These are phyloP conservation scores for Penicillium sp. DNA, from an alignment of 2,329 filamentous ascomycete genomes.

Conservation along the genomic window DNA sequence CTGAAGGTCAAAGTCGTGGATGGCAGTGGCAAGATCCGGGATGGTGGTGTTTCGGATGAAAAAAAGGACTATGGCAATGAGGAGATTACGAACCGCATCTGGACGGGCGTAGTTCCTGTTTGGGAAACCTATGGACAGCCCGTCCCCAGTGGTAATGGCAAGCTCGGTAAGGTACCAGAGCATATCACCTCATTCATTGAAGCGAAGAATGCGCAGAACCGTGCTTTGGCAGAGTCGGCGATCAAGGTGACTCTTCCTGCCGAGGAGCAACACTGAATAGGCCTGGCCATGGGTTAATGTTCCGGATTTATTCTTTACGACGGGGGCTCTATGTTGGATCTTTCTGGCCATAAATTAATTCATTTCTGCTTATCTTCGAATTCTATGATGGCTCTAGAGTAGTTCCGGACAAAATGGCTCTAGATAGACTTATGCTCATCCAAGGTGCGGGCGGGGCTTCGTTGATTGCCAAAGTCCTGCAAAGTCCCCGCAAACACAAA, in stretches of 20 bases:
- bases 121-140: conserved; percentile 67
- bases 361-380: not conserved
- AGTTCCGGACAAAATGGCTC: not conserved
- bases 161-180: conserved; percentile 60
- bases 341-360: not conserved
- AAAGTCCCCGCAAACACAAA: not conserved
- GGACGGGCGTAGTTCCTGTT: conserved; percentile 67
- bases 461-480: not conserved
- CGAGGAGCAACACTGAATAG: conserved; percentile 36
- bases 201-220: conserved; percentile 51
- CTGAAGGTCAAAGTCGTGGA: conserved; percentile 69
- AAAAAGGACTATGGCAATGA: conserved; percentile 55
- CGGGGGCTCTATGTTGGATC: no score
- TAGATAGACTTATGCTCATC: not conserved
- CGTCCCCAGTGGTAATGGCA: conserved; percentile 62
- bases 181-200: conserved; percentile 62
- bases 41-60: conserved; percentile 66
- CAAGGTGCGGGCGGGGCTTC: not conserved
- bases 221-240: conserved; percentile 46
- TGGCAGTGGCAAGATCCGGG: conserved; percentile 75
- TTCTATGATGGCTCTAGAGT: not conserved
- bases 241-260: conserved; percentile 32
- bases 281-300: not conserved
- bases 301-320: not conserved
- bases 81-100: conserved; percentile 56